phyloP scores from a whole-genome alignment of 2,329 filamentous ascomycete genomes.

The Hysterium pulicare region DNA sequence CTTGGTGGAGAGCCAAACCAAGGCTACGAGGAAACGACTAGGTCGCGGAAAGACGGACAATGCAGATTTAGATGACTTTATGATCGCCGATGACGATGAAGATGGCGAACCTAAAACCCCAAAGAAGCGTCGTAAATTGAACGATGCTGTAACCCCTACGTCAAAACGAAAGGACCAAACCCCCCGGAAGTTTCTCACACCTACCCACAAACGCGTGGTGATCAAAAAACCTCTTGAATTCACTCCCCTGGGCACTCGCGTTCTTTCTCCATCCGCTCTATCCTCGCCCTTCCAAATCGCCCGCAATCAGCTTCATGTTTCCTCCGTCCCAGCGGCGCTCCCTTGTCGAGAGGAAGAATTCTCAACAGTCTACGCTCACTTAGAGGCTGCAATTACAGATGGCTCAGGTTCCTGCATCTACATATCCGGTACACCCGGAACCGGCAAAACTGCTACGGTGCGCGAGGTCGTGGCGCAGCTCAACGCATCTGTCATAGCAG shows the following conservation, averaged over 20 bases:
- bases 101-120: constrained; percentile 43
- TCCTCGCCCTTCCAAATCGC: constrained; percentile 90
- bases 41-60: constrained; percentile 27
- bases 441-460: constrained; percentile 95
- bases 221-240: constrained; percentile 91
- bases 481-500: constrained; percentile 79
- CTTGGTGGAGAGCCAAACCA: constrained; percentile 68
- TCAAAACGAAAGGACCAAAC: constrained; percentile 45
- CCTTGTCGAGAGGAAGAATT: constrained; percentile 94
- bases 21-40: constrained; percentile 59
- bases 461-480: constrained; percentile 88
- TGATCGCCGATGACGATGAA: constrained; percentile 41
- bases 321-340: constrained; percentile 82
- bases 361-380: constrained; percentile 83
- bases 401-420: constrained; percentile 96
- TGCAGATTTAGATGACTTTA: constrained; percentile 44
- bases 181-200: constrained; percentile 57
- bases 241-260: constrained; percentile 86
- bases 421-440: constrained; percentile 97
- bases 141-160: constrained; percentile 42
- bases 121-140: constrained; percentile 48
- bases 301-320: constrained; percentile 84
- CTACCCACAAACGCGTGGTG: constrained; percentile 65
- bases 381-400: constrained; percentile 90
- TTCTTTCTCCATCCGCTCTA: constrained; percentile 72